Conservation (phyloP, 306 rosid genomes). For the Fagus crenata region DNA sequence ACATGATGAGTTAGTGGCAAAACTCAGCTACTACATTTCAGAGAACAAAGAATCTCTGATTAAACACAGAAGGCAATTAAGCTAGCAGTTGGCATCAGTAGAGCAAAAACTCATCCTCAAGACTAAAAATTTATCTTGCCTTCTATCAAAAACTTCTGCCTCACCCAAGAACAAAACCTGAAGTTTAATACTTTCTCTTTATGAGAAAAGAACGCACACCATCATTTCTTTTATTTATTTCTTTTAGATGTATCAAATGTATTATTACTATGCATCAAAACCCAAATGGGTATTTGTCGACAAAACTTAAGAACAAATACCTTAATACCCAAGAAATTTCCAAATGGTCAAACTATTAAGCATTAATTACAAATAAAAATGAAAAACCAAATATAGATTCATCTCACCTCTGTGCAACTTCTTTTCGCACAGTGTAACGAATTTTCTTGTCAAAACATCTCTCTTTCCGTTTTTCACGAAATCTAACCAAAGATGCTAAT, state of each 20-base stretch:
- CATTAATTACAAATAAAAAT: slow-evolving; percentile 13
- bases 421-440: slow-evolving; percentile 89
- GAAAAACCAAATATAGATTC: slow-evolving; percentile 1
- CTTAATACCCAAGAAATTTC: slow-evolving; percentile 4
- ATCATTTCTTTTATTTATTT: background rate
- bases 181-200: background rate
- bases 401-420: slow-evolving; percentile 93
- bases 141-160: background rate
- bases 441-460: slow-evolving; percentile 98
- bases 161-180: background rate
- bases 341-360: background rate
- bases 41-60: background rate
- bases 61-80: background rate
- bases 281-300: background rate
- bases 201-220: background rate
- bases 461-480: slow-evolving; percentile 93
- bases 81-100: background rate
- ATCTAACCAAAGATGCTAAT: slow-evolving; percentile 94
- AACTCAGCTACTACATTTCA: background rate
- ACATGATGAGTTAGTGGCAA: background rate
- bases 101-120: background rate
- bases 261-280: background rate
- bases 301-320: background rate
- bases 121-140: background rate
- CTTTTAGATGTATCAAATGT: background rate